These are phyloP conservation scores for Mucor indicus DNA, from an alignment of 371 early-diverging fungal genomes.

Conservation along the genomic window DNA sequence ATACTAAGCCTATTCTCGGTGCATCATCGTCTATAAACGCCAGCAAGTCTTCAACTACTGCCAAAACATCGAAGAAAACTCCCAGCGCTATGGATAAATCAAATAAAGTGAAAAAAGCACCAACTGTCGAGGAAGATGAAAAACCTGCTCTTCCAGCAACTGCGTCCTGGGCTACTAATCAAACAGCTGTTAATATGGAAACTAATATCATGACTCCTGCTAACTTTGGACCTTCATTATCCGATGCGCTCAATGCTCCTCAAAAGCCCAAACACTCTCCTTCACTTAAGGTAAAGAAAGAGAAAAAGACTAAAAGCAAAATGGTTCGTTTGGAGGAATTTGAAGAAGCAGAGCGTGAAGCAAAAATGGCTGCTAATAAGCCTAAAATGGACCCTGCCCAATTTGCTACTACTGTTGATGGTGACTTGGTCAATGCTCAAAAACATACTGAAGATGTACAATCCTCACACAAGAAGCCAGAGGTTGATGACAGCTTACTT, in stretches of 20 bases:
- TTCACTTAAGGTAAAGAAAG: constrained; percentile 33
- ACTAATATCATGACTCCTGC: constrained; percentile 40
- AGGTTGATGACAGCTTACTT: neutral
- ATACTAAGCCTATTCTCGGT: neutral
- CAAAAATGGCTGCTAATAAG: constrained; percentile 13
- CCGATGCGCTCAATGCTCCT: constrained; percentile 37
- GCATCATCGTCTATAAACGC: neutral
- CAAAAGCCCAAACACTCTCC: constrained; percentile 45
- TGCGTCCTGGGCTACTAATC: constrained; percentile 59
- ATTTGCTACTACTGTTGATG: neutral
- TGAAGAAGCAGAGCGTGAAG: constrained; percentile 32
- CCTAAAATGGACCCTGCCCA: constrained; percentile 1
- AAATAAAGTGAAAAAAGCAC: too few relatives aligned
- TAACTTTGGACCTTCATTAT: constrained; percentile 45
- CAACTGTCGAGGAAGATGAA: constrained; percentile 32
- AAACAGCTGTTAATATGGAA: constrained; percentile 26
- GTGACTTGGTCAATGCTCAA: too few relatives aligned
- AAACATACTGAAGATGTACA: too few relatives aligned
- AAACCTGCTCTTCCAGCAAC: constrained; percentile 62
- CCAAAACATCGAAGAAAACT: neutral
- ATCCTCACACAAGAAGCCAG: too few relatives aligned
- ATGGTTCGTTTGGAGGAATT: constrained; percentile 48
- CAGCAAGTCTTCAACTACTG: neutral
- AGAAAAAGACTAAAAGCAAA: constrained; percentile 39
- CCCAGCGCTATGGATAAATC: too few relatives aligned